A percentile compares a stretch with the other conserved stretches of the same genome.
Conservation (phyloP, 257 asterid species). For the Solanum tarijense region DNA sequence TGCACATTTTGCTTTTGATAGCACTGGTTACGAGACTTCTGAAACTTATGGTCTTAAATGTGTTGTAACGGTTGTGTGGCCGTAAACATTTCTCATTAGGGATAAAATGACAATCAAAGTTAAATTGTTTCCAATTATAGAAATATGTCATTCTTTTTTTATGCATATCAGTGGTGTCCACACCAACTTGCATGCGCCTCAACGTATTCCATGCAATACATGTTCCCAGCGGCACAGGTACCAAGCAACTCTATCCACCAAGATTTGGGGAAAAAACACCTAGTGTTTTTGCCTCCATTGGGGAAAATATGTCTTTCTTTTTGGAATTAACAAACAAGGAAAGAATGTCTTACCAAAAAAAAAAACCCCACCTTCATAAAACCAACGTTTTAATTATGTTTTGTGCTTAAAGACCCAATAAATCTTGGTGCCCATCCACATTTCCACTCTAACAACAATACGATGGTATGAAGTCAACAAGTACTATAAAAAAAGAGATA, state of each 20-base stretch:
- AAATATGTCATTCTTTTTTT: not conserved
- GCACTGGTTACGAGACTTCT: not conserved
- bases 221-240: not conserved
- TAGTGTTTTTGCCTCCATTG: not conserved
- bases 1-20: not conserved
- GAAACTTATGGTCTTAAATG: not conserved
- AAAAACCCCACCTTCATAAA: not conserved
- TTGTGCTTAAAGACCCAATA: not conserved
- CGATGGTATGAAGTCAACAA: not conserved
- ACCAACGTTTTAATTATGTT: not conserved
- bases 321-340: not conserved
- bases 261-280: not conserved
- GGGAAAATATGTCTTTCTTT: not conserved
- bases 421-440: not conserved
- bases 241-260: not conserved
- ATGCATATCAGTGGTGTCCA: not conserved
- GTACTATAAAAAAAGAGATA: not conserved
- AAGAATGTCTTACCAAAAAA: not conserved
- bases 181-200: not conserved
- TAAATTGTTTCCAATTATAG: not conserved
- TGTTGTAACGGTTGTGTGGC: not conserved
- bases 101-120: not conserved
- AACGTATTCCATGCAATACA: not conserved
- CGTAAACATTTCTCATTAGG: not conserved
- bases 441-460: not conserved